Conservation (phyloP, 2,329 filamentous ascomycete species). For the Botrytis deweyae region DNA sequence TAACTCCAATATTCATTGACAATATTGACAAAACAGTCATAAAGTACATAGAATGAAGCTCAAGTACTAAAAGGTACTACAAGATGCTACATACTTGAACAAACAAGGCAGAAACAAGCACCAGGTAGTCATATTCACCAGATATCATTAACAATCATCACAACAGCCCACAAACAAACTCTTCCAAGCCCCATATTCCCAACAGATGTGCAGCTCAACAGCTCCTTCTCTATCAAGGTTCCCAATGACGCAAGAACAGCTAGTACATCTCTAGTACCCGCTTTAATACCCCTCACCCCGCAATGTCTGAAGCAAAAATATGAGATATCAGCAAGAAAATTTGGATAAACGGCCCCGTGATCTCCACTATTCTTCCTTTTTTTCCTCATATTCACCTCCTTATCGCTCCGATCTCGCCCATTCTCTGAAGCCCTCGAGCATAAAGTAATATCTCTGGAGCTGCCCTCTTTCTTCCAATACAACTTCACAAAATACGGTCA, state of each 20-base stretch:
- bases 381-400: background rate
- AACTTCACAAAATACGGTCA: background rate
- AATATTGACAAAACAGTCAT: background rate
- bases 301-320: background rate
- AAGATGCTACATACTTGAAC: background rate
- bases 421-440: background rate
- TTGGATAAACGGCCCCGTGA: background rate
- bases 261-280: background rate
- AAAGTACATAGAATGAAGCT: background rate
- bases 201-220: background rate
- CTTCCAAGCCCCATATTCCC: background rate
- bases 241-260: background rate
- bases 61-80: background rate
- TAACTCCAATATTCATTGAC: background rate
- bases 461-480: background rate
- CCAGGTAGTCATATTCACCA: background rate
- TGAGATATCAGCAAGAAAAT: background rate
- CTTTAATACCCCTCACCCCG: conserved; percentile 12
- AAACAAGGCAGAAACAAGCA: background rate
- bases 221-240: conserved; percentile 4
- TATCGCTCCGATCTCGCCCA: background rate
- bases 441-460: background rate
- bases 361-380: background rate
- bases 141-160: background rate
- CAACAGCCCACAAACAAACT: background rate